phyloP scores from a whole-genome alignment of 805 yeast genomes.

The Brettanomyces custersianus region DNA sequence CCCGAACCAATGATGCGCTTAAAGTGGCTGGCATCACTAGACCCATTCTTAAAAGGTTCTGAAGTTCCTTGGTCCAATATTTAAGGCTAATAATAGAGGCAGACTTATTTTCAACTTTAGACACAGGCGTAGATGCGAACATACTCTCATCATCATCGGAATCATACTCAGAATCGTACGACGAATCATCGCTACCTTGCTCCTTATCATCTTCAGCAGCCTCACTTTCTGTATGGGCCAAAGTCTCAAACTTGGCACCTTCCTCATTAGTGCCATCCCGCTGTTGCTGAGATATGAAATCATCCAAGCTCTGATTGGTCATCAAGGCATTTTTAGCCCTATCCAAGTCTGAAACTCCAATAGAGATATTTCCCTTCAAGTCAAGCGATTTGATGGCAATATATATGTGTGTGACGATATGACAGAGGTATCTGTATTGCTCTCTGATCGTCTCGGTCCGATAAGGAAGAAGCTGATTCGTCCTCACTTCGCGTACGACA shows the following conservation, averaged over 20 bases:
- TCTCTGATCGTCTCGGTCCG: conserved; percentile 58
- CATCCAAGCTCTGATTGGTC: conserved; percentile 30
- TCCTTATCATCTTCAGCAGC: conserved; percentile 28
- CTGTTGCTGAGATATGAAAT: conserved; percentile 23
- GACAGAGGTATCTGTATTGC: conserved; percentile 65
- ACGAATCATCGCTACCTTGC: conserved; percentile 29
- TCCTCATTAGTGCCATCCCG: conserved; percentile 20
- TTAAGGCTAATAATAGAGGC: conserved; percentile 68
- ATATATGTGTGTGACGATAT: conserved; percentile 71
- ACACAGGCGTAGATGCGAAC: conserved; percentile 37
- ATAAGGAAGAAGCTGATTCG: conserved; percentile 52
- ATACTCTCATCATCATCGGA: conserved; percentile 32
- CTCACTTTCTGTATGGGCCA: conserved; percentile 19
- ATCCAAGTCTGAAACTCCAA: conserved; percentile 62
- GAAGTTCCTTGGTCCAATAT: conserved; percentile 83
- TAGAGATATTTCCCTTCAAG: conserved; percentile 57
- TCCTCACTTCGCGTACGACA: conserved; percentile 12
- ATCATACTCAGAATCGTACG: conserved; percentile 25
- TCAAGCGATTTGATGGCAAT: conserved; percentile 71
- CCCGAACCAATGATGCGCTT: conserved; percentile 52
- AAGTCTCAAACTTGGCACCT: conserved; percentile 23
- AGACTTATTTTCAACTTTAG: conserved; percentile 54
- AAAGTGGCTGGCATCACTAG: conserved; percentile 66
- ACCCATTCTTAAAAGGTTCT: conserved; percentile 69
- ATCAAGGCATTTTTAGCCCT: conserved; percentile 18